Percentiles rank a stretch among this genome's conserved stretches.
These are phyloP conservation scores for Setaria italica DNA, from an alignment of 202 grass and related monocot genomes.

Conservation along the genomic window DNA sequence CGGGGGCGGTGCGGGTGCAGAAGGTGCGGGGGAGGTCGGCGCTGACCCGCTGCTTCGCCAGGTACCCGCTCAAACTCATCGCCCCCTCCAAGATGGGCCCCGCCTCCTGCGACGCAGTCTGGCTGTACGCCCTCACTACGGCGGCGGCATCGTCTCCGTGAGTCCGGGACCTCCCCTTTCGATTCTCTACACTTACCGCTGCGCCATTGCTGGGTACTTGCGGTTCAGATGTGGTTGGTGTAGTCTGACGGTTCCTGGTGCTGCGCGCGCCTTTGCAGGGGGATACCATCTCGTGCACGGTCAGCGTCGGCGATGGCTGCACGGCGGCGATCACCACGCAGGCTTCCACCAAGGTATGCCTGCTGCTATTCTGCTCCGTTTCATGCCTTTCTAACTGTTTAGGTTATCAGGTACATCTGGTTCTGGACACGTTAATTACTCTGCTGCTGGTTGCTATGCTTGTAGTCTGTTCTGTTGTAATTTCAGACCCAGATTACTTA, in stretches of 20 bases:
- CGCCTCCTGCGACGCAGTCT: constrained; percentile 59
- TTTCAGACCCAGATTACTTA: neutral
- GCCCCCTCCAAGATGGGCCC: constrained; percentile 73
- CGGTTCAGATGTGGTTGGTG: neutral
- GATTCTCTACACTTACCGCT: neutral
- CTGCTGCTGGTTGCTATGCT: neutral
- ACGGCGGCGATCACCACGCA: constrained; percentile 83
- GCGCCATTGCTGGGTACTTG: neutral
- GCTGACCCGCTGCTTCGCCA: constrained; percentile 76
- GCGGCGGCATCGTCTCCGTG: constrained; percentile 94
- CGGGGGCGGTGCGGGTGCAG: constrained; percentile 71
- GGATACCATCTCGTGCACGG: constrained; percentile 64
- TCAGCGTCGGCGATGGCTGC: constrained; percentile 73
- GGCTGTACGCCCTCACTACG: constrained; percentile 89
- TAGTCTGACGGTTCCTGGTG: neutral
- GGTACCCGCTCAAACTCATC: constrained; percentile 95
- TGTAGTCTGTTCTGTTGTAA: neutral
- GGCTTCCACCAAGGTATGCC: constrained; percentile 82
- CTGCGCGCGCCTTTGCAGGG: constrained; percentile 47
- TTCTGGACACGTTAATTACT: neutral
- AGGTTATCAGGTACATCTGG: neutral
- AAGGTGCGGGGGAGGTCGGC: constrained; percentile 78
- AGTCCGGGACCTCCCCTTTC: neutral
- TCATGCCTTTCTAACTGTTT: neutral
- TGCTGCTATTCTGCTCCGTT: neutral